A percentile compares a stretch with the other conserved stretches of the same genome.
These are phyloP conservation scores for Mediolabrus comicus DNA, from an alignment of 108 stramenopile genomes.

Conservation along the genomic window DNA sequence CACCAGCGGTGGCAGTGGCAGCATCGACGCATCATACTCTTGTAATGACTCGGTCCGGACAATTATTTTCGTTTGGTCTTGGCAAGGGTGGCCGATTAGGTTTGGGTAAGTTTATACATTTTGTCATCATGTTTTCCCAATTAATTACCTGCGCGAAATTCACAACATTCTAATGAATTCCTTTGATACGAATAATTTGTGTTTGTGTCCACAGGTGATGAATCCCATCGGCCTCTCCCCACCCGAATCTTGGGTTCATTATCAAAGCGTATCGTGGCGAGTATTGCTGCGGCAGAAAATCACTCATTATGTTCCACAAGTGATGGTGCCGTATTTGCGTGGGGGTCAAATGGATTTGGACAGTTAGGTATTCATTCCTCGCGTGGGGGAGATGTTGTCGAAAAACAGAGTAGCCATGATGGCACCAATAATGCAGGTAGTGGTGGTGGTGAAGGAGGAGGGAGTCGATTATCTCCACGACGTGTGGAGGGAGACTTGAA, in stretches of 20 bases:
- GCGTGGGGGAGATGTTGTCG: not conserved
- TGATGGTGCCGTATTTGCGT: constrained; percentile 68
- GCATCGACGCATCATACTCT: constrained; percentile 82
- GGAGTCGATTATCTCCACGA: constrained; percentile 56
- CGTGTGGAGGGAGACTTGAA: constrained; percentile 72
- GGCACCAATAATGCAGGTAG: not conserved
- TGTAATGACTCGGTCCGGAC: constrained; percentile 62
- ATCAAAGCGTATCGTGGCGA: constrained; percentile 52
- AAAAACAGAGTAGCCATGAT: not conserved
- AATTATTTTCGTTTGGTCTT: constrained; percentile 76
- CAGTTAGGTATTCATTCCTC: constrained; percentile 54
- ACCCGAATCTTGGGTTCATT: constrained; percentile 64
- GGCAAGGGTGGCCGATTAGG: constrained; percentile 82
- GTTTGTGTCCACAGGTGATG: constrained; percentile 56
- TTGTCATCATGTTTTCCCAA: not conserved
- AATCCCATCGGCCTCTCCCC: constrained; percentile 63
- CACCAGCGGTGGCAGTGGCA: constrained; percentile 66
- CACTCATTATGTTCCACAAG: constrained; percentile 71
- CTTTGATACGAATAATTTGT: too few species aligned
- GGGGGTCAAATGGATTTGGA: constrained; percentile 85
- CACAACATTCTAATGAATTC: too few species aligned
- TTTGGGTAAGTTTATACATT: not conserved
- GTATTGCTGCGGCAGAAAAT: constrained; percentile 81
- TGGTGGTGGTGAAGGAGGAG: not conserved
- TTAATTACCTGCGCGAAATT: not conserved